Conservation (phyloP, 1,139 yeast species). For the Taphrina flavorubra region DNA sequence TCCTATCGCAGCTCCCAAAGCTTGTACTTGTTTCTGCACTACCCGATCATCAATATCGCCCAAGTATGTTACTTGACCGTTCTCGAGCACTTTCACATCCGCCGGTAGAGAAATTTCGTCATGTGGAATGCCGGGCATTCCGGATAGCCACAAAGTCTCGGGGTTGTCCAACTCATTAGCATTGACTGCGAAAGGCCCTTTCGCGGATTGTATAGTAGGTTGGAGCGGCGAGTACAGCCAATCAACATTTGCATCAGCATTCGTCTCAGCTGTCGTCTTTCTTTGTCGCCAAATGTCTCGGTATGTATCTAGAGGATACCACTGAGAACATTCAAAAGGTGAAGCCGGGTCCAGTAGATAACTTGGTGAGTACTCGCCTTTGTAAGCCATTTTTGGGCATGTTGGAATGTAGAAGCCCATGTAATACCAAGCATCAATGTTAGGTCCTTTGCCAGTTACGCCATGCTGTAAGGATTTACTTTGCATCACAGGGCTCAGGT, state of each 20-base stretch:
- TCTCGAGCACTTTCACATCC: not conserved
- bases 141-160: not conserved
- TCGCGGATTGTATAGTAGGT: not conserved
- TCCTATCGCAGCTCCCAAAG: not conserved
- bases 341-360: slow-evolving; percentile 52
- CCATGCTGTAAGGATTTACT: not conserved
- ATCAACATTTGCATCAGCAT: not conserved
- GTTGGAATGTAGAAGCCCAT: slow-evolving; percentile 68
- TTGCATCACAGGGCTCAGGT: slow-evolving; percentile 49
- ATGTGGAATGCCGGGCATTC: not conserved
- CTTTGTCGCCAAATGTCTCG: not conserved
- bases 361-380: slow-evolving; percentile 62
- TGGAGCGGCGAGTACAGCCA: not conserved
- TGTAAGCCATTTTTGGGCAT: slow-evolving; percentile 83
- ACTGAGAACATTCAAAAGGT: not conserved
- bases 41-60: not conserved
- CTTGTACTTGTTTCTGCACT: not conserved
- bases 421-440: slow-evolving; percentile 49
- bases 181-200: not conserved
- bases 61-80: not conserved
- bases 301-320: not conserved
- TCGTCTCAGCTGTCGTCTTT: too few relatives aligned
- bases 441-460: not conserved
- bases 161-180: not conserved
- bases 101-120: not conserved